Conservation (phyloP, 345 rosid genomes). For the Heritiera littoralis region DNA sequence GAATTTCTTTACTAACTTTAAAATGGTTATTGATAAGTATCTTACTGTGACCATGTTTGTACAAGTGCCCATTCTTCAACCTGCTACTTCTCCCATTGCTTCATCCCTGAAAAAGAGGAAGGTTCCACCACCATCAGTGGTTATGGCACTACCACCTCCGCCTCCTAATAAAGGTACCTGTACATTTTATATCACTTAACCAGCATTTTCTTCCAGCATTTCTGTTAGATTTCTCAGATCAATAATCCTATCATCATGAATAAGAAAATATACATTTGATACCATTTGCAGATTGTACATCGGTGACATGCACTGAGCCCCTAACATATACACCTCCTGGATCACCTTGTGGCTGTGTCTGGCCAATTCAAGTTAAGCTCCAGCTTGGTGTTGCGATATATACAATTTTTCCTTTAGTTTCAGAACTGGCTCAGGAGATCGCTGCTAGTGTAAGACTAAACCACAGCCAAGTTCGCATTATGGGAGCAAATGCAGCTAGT, state of each 20-base stretch:
- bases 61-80: conserved; percentile 39
- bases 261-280: not conserved
- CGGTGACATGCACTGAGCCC: conserved; percentile 54
- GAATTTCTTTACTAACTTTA: conserved; percentile 8
- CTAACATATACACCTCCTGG: conserved; percentile 64
- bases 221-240: conserved; percentile 8
- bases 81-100: conserved; percentile 44
- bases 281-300: conserved; percentile 50
- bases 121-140: conserved; percentile 44
- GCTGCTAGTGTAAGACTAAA: conserved; percentile 46
- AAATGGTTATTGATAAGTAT: conserved; percentile 14
- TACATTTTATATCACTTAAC: not conserved
- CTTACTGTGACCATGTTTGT: conserved; percentile 15
- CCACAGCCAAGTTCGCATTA: conserved; percentile 61
- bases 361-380: conserved; percentile 74
- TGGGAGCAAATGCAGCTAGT: conserved; percentile 67
- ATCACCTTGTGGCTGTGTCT: conserved; percentile 58
- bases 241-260: not conserved
- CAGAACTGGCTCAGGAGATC: conserved; percentile 62
- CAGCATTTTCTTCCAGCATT: not conserved
- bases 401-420: conserved; percentile 62
- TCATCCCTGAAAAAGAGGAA: conserved; percentile 42
- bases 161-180: conserved; percentile 60
- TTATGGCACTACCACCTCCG: conserved; percentile 58
- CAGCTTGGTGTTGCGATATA: conserved; percentile 48